Evolutionary conservation across 2,329 filamentous ascomycete species (phyloP), one percentile per base, ranked within the genome.

Genomic region (Aspergillus pseudoglaucus): DNA sequence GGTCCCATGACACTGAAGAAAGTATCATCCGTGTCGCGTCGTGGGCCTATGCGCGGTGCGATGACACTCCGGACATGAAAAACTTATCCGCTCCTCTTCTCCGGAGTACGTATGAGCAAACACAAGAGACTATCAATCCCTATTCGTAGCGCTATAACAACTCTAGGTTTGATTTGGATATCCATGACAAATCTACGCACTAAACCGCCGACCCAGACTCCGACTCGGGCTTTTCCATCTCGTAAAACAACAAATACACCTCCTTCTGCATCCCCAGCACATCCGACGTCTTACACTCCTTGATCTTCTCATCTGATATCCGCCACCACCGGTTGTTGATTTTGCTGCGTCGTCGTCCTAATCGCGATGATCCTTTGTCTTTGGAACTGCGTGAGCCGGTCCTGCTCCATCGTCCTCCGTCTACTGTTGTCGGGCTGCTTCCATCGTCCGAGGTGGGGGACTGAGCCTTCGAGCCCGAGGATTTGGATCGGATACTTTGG

Each of bases 171-270:
- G 4, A 10, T 12, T 30, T 12, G 25, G 25, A 30, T 30, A 30
- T 30, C 25, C 25, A 22, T 22, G 22, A 22, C 22, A 22, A 22
- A 22, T 22, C 6, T 22, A 22, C 22, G 6, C 22, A 4, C 22
- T 22, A 22, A 30, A 30, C 4, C 25, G 25, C 25, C 25, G 25
- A 30, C 9, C 25, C 25, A 30, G 25, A 37, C 33, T 37, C 33
- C 25, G 25, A 30, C 33, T 37, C 44, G 10, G 62, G 59, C 57
- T 75, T 76, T 54, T 91, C 87, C 59, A 95, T 73, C 74, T 97
- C 91, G 69, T 98, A 98, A 67, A 98, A 98, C 45, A 98, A 70
- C 64, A 98, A 73, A 67, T 98, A 98, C 0, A 97, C 91, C 69
- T 98, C 93, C 60, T 85, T 85, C 70, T 96, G 90, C 90, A 96